Percentiles rank a stretch among this genome's conserved stretches.
Evolutionary conservation across 306 rosid genomes (phyloP).

Genomic region (Dryas alaskensis): DNA sequence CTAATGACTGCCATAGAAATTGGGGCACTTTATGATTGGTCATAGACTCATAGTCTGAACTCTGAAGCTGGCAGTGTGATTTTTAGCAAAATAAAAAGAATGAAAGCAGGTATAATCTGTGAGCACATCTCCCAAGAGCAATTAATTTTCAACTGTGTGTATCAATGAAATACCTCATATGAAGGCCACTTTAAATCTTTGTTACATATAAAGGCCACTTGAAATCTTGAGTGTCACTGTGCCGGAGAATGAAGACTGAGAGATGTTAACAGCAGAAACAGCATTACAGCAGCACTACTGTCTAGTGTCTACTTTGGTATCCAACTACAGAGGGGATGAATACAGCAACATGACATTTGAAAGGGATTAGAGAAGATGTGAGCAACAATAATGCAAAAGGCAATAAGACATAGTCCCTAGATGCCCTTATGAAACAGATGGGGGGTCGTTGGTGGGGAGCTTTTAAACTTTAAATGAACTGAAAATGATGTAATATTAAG

Average conservation of each 20-base stretch:
- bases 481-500: slow-evolving; percentile 33
- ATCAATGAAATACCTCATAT: background rate
- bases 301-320: background rate
- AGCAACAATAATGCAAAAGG: slow-evolving; percentile 21
- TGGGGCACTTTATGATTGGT: slow-evolving; percentile 22
- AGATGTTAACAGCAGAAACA: background rate
- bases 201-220: background rate
- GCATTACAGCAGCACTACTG: slow-evolving; percentile 11
- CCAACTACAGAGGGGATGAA: background rate
- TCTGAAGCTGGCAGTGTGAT: background rate
- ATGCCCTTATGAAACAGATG: slow-evolving; percentile 21
- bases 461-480: slow-evolving; percentile 17
- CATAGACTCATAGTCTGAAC: slow-evolving; percentile 9
- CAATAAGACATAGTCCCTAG: background rate
- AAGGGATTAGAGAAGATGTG: slow-evolving; percentile 25
- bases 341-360: slow-evolving; percentile 5
- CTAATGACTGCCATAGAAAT: slow-evolving; percentile 16
- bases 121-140: background rate
- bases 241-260: background rate
- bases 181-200: background rate
- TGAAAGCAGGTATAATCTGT: background rate
- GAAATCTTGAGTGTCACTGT: no score
- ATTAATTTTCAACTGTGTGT: background rate
- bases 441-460: slow-evolving; percentile 26
- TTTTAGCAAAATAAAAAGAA: background rate